phyloP scores from a whole-genome alignment of 139 green algal species.

The Closterium sp. region DNA sequence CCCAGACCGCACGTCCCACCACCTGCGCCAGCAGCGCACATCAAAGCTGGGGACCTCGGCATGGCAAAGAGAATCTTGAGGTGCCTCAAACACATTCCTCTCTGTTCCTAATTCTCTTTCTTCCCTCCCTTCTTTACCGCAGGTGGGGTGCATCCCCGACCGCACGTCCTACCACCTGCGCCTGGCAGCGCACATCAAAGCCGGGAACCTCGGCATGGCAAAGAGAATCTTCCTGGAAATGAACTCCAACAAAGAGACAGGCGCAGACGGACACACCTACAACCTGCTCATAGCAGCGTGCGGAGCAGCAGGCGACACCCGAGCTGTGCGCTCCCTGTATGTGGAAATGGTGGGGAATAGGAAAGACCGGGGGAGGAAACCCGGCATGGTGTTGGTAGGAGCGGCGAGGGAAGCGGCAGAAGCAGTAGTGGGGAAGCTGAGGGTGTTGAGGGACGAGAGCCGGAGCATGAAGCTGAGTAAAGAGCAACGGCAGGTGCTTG shows the following conservation, averaged over 20 bases:
- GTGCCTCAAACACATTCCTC: background rate
- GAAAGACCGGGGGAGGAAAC: background rate
- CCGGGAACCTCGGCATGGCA: constrained; percentile 3
- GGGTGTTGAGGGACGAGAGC: background rate
- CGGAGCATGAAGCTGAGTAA: constrained; percentile 16
- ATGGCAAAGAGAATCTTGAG: constrained; percentile 4
- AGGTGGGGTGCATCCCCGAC: background rate
- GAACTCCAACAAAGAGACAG: background rate
- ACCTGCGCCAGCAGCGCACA: background rate
- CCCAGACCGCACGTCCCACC: no score
- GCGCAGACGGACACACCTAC: background rate
- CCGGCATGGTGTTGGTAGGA: background rate
- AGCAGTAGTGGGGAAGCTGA: background rate
- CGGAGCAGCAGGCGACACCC: background rate
- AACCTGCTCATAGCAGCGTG: constrained; percentile 9
- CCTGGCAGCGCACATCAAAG: background rate
- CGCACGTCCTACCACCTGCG: background rate
- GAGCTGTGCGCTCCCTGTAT: constrained; percentile 3
- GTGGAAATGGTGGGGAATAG: background rate
- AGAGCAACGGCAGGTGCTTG: constrained; percentile 12
- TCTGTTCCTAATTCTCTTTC: background rate
- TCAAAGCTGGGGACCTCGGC: background rate
- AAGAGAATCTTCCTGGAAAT: constrained; percentile 19
- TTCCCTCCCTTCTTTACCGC: background rate
- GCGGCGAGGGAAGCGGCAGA: background rate